These are phyloP conservation scores for Lichtheimia hyalospora DNA, from an alignment of 371 early-diverging fungal species.

Conservation along the genomic window DNA sequence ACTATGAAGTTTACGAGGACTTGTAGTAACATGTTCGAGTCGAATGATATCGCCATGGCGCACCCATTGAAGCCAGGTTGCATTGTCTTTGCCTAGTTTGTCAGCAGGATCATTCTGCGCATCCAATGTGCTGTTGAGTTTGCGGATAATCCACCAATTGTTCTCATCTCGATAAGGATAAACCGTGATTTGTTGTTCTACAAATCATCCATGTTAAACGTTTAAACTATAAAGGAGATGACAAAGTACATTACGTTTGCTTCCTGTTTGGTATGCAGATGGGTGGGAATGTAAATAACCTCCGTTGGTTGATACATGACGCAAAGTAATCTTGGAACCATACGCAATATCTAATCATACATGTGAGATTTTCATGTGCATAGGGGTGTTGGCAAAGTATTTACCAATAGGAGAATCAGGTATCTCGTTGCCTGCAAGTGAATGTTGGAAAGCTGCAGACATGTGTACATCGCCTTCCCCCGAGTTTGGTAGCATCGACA, in stretches of 20 bases:
- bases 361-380: too few relatives aligned
- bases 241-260: conserved; percentile 56
- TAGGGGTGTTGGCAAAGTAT: too few relatives aligned
- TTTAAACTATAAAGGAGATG: not conserved
- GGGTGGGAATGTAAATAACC: conserved; percentile 91
- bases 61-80: conserved; percentile 45
- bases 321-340: conserved; percentile 74
- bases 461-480: conserved; percentile 95
- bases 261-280: conserved; percentile 80
- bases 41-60: conserved; percentile 58
- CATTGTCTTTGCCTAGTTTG: conserved; percentile 30
- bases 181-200: conserved; percentile 93
- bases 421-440: conserved; percentile 73
- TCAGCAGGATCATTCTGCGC: conserved; percentile 44
- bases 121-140: conserved; percentile 40
- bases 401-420: conserved; percentile 39
- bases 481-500: conserved; percentile 62
- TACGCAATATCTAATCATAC: conserved; percentile 70
- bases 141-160: conserved; percentile 81
- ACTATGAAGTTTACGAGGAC: conserved; percentile 42
- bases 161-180: conserved; percentile 88
- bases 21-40: conserved; percentile 56
- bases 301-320: conserved; percentile 72
- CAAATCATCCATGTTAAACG: not conserved
- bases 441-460: conserved; percentile 86